A percentile compares a stretch with the other conserved stretches of the same genome.
phyloP scores from a whole-genome alignment of 1,284 basidiomycete species.

The Lentinula novae-zelandiae region DNA sequence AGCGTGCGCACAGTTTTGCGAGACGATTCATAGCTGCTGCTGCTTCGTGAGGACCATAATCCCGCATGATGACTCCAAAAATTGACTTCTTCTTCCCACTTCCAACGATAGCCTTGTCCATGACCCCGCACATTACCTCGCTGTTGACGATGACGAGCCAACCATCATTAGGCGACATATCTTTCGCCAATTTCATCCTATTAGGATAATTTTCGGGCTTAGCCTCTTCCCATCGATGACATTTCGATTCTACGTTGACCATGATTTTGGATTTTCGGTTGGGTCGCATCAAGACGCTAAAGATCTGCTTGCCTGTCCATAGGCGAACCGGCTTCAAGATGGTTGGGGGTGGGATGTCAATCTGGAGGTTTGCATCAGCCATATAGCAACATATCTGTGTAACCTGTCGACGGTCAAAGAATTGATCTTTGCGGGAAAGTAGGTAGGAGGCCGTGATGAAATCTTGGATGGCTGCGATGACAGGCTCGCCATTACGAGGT shows the following conservation, averaged over 20 bases:
- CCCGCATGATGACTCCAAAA: conserved; percentile 96
- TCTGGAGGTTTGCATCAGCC: conserved; percentile 86
- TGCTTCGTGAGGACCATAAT: conserved; percentile 95
- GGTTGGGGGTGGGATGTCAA: conserved; percentile 93
- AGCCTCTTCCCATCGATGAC: conserved; percentile 90
- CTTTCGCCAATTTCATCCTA: conserved; percentile 62
- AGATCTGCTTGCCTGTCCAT: conserved; percentile 99
- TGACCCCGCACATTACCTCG: conserved; percentile 99
- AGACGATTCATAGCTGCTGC: conserved; percentile 95
- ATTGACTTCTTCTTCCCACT: conserved; percentile 99
- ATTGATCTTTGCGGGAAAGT: conserved; percentile 88
- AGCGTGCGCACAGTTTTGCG: conserved; percentile 94
- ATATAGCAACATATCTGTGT: conserved; percentile 97
- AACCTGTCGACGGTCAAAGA: conserved; percentile 94
- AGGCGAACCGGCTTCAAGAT: conserved; percentile 92
- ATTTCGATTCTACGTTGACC: conserved; percentile 97
- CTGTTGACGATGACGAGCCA: conserved; percentile 98
- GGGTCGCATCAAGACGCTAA: conserved; percentile 95
- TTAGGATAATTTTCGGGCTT: conserved; percentile 54
- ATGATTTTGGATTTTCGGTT: conserved; percentile 82
- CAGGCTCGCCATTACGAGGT: conserved; percentile 96
- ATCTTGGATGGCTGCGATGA: conserved; percentile 97
- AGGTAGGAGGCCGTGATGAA: conserved; percentile 98
- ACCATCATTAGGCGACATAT: conserved; percentile 96
- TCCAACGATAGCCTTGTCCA: conserved; percentile 98